A percentile compares a stretch with the other conserved stretches of the same genome.
phyloP scores from a whole-genome alignment of 495 filamentous ascomycete species.

The Xylaria cubensis region DNA sequence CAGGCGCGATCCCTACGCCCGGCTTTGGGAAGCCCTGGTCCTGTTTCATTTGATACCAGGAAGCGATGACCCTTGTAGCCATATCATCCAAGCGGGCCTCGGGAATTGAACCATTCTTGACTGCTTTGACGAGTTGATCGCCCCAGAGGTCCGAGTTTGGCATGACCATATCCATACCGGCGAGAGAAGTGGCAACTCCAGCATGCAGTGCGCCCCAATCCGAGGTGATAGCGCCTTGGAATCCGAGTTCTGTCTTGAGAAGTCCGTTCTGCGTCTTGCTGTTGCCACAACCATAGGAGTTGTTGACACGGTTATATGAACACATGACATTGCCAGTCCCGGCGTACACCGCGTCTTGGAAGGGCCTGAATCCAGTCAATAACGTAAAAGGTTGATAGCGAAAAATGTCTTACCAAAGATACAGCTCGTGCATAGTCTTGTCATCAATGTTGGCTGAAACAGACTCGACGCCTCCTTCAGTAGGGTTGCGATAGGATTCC shows the following conservation, averaged over 20 bases:
- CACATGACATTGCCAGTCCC: constrained; percentile 61
- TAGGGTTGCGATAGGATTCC: constrained; percentile 55
- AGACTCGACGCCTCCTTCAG: constrained; percentile 39
- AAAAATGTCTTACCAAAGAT: constrained; percentile 59
- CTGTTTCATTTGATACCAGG: constrained; percentile 53
- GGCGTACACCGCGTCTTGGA: constrained; percentile 61
- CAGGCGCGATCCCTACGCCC: constrained; percentile 43
- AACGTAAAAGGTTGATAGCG: constrained; percentile 34
- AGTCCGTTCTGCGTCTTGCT: constrained; percentile 55
- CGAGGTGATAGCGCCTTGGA: constrained; percentile 59
- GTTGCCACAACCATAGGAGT: constrained; percentile 60
- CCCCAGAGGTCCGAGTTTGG: constrained; percentile 50
- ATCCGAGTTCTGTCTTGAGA: constrained; percentile 62
- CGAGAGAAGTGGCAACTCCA: constrained; percentile 48
- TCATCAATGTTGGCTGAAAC: constrained; percentile 60
- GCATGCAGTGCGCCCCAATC: constrained; percentile 61
- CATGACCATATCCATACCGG: constrained; percentile 60
- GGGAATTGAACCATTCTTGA: constrained; percentile 46
- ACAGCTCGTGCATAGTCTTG: constrained; percentile 63
- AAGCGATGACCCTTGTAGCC: constrained; percentile 50
- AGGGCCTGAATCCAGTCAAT: constrained; percentile 48
- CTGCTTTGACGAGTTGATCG: constrained; percentile 33
- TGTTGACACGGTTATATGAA: constrained; percentile 64
- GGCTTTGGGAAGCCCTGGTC: constrained; percentile 44
- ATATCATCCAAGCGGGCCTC: constrained; percentile 50